Evolutionary conservation across 805 yeast genomes (phyloP).

Genomic region (Nakazawaea laoshanensis): DNA sequence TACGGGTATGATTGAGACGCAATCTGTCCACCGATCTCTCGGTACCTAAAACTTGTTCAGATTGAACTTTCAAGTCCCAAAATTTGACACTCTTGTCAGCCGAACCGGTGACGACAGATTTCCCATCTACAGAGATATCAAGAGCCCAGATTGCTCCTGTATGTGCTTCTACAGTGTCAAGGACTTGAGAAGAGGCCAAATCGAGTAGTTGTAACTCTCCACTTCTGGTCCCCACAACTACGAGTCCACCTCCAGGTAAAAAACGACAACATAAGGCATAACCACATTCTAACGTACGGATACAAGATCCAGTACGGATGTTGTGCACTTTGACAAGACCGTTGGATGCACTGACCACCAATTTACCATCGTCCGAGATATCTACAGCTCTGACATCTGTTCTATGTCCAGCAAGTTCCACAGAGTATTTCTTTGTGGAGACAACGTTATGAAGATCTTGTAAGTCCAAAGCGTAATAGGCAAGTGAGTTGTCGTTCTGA

Average conservation of each 20-base stretch:
- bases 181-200: constrained; percentile 68
- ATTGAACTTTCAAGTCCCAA: constrained; percentile 74
- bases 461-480: constrained; percentile 48
- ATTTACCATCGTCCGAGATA: constrained; percentile 69
- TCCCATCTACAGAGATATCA: constrained; percentile 82
- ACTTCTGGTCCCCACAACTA: constrained; percentile 80
- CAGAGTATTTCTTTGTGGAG: constrained; percentile 36
- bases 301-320: constrained; percentile 57
- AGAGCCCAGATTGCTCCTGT: constrained; percentile 84
- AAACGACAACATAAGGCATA: constrained; percentile 75
- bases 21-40: constrained; percentile 39
- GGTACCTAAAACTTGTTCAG: constrained; percentile 67
- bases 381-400: constrained; percentile 82
- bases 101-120: constrained; percentile 80
- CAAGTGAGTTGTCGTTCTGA: constrained; percentile 67
- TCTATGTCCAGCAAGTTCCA: constrained; percentile 82
- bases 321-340: constrained; percentile 91
- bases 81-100: constrained; percentile 86
- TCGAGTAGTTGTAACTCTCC: constrained; percentile 84
- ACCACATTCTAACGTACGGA: constrained; percentile 84
- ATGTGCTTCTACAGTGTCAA: constrained; percentile 74
- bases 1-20: constrained; percentile 63
- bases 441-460: constrained; percentile 46
- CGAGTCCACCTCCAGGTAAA: constrained; percentile 85
- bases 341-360: constrained; percentile 85